Evolutionary conservation across 2,329 filamentous ascomycete genomes (phyloP).

Genomic region (Elsinoe ampelina): DNA sequence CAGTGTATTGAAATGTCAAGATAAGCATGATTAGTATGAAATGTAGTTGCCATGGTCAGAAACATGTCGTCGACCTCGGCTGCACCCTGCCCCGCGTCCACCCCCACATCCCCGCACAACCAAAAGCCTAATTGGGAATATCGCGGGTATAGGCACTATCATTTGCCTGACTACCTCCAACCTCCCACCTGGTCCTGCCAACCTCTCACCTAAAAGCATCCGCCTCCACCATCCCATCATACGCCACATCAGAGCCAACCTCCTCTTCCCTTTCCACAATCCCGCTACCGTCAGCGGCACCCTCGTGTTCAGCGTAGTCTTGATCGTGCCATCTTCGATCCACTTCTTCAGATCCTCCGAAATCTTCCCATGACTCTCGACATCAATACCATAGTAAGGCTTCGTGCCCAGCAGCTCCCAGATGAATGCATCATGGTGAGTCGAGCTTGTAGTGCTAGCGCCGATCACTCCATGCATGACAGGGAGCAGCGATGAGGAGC

Average conservation of each 20-base stretch:
- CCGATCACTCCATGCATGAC: background rate
- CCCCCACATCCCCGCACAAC: background rate
- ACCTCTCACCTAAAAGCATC: constrained; percentile 10
- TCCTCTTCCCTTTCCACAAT: constrained; percentile 36
- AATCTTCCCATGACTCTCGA: constrained; percentile 33
- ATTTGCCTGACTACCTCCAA: background rate
- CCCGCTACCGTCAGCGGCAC: constrained; percentile 31
- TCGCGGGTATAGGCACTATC: background rate
- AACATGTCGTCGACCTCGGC: background rate
- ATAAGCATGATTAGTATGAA: no score
- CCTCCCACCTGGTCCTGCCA: no score
- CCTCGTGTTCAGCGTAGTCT: constrained; percentile 32
- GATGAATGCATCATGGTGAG: constrained; percentile 22
- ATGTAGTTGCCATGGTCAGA: no score
- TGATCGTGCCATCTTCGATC: constrained; percentile 30
- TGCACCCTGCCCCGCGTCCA: background rate
- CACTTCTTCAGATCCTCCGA: constrained; percentile 28
- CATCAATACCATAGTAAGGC: constrained; percentile 31
- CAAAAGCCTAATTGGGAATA: background rate
- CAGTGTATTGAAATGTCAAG: no score
- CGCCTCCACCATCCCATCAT: constrained; percentile 10
- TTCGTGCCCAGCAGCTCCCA: constrained; percentile 37
- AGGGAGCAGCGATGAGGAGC: background rate
- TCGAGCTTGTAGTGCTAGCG: background rate
- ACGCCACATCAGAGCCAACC: constrained; percentile 28